These are phyloP conservation scores for Agaricus sinodeliciosus DNA, from an alignment of 768 basidiomycete genomes.

Conservation along the genomic window DNA sequence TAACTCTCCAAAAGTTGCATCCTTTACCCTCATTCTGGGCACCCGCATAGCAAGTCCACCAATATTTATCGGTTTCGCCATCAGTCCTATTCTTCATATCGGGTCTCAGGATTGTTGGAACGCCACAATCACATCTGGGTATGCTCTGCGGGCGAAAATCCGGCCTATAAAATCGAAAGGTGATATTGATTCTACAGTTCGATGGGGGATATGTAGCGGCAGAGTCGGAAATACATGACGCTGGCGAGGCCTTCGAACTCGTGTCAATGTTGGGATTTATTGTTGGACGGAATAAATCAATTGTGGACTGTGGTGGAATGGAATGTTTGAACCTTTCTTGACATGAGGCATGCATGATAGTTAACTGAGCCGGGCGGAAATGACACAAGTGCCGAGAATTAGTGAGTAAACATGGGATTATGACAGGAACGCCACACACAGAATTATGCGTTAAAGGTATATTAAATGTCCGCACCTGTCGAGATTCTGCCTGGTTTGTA, in stretches of 20 bases:
- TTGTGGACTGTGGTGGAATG: constrained; percentile 61
- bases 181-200: constrained; percentile 77
- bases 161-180: constrained; percentile 81
- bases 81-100: constrained; percentile 73
- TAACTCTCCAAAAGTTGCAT: constrained; percentile 66
- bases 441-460: constrained; percentile 76
- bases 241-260: constrained; percentile 22
- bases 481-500: constrained; percentile 44
- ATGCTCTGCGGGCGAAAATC: constrained; percentile 64
- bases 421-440: constrained; percentile 30
- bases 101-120: constrained; percentile 64
- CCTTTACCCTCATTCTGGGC: constrained; percentile 83
- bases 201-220: constrained; percentile 25
- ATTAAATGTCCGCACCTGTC: constrained; percentile 68
- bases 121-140: constrained; percentile 67
- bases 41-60: constrained; percentile 79
- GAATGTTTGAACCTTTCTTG: constrained; percentile 82
- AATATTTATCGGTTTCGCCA: constrained; percentile 53
- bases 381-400: not conserved
- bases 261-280: constrained; percentile 12
- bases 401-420: not conserved
- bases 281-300: constrained; percentile 68
- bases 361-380: constrained; percentile 38
- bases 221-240: not conserved
- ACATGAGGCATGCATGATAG: constrained; percentile 83